Percentiles rank a stretch among this genome's conserved stretches.
These are phyloP conservation scores for Tylopilus sp. DNA, from an alignment of 768 basidiomycete genomes.

Conservation along the genomic window DNA sequence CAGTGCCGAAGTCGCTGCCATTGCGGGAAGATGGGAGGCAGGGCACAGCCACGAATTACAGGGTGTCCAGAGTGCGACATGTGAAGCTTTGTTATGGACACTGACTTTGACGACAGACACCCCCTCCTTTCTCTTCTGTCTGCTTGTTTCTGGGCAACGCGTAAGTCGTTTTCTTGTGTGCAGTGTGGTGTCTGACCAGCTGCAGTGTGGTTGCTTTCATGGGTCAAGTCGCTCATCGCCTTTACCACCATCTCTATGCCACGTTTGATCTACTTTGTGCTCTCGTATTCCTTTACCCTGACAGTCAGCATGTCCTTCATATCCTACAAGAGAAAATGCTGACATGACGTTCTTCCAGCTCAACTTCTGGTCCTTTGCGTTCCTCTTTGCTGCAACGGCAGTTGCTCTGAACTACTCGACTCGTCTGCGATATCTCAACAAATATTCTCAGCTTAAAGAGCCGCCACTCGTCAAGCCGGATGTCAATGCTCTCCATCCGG, in stretches of 20 bases:
- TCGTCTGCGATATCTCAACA: slow-evolving; percentile 75
- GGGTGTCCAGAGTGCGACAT: slow-evolving; percentile 3
- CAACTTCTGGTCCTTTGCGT: slow-evolving; percentile 87
- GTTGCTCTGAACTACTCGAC: slow-evolving; percentile 81
- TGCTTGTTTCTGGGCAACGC: slow-evolving; percentile 80
- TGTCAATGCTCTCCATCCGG: slow-evolving; percentile 85
- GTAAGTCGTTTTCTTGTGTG: slow-evolving; percentile 44
- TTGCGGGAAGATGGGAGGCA: slow-evolving; percentile 7
- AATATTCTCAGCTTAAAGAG: slow-evolving; percentile 74
- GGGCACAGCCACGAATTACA: slow-evolving; percentile 31
- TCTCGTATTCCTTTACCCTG: slow-evolving; percentile 87
- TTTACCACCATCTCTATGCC: slow-evolving; percentile 85
- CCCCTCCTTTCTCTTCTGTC: slow-evolving; percentile 75
- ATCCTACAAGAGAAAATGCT: not conserved
- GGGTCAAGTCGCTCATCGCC: slow-evolving; percentile 67
- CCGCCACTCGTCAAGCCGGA: slow-evolving; percentile 80
- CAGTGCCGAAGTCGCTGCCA: slow-evolving; percentile 27
- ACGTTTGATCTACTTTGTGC: slow-evolving; percentile 66
- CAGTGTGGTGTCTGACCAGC: slow-evolving; percentile 4
- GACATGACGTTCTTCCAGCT: slow-evolving; percentile 45
- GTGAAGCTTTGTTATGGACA: slow-evolving; percentile 22
- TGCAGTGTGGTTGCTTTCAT: slow-evolving; percentile 79
- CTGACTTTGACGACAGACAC: slow-evolving; percentile 45
- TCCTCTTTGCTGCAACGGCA: slow-evolving; percentile 65
- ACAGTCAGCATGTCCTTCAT: slow-evolving; percentile 49